Evolutionary conservation across 169 alveolate genomes (phyloP).

Genomic region (Amoebophrya sp.): DNA sequence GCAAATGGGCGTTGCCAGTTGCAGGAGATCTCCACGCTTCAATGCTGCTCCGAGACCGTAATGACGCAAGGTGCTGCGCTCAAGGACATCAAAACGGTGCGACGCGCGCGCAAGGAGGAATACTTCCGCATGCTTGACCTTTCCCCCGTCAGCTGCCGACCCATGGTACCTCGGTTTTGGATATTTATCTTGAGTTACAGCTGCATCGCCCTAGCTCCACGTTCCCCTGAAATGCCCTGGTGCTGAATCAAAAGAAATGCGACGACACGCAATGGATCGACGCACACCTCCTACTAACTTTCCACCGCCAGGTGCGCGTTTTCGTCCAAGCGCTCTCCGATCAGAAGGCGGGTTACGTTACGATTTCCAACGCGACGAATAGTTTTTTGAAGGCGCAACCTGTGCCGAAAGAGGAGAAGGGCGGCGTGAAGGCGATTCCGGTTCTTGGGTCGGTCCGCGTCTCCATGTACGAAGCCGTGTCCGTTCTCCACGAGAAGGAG

Average conservation of each 20-base stretch:
- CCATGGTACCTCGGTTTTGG: background rate
- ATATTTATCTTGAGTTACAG: too few relatives aligned
- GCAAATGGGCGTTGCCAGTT: background rate
- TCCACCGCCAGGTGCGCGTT: too few relatives aligned
- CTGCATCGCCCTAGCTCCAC: too few relatives aligned
- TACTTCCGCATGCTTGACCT: background rate
- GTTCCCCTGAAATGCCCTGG: too few relatives aligned
- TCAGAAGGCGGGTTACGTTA: background rate
- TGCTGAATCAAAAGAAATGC: too few relatives aligned
- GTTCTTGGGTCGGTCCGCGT: background rate
- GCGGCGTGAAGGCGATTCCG: background rate
- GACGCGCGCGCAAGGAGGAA: background rate
- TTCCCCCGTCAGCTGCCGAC: background rate
- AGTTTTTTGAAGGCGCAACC: background rate
- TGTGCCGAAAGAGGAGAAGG: background rate
- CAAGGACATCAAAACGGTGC: background rate
- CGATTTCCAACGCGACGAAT: background rate
- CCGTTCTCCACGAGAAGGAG: background rate
- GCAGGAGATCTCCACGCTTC: background rate
- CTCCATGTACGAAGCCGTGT: background rate
- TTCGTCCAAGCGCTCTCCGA: background rate
- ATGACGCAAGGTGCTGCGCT: background rate
- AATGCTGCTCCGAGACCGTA: background rate
- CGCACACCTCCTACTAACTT: too few relatives aligned
- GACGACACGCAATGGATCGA: too few relatives aligned